Evolutionary conservation across 345 rosid species (phyloP), one percentile per base, ranked within the genome.

Genomic region (Limnanthes douglasii): DNA sequence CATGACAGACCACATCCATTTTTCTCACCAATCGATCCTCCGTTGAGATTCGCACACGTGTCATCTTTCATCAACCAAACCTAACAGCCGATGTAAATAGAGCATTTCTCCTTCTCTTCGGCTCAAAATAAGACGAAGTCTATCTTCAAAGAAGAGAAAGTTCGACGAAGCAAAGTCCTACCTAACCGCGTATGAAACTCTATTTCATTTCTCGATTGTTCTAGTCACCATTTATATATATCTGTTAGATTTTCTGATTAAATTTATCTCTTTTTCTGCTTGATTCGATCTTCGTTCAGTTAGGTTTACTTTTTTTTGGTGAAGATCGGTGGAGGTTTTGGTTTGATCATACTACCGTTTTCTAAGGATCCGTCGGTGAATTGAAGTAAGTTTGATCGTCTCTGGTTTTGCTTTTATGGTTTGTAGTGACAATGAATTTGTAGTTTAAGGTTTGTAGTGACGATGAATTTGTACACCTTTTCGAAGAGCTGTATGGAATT

Each of bases 41-140:
- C 60, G 45, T 11, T 61, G 28, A 10, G 11, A 1, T 13, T 6
- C 9, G 8, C 41, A 57, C 69, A 61, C 66, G 72, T 55, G 39
- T 19, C 11, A 12, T 24, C 72, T 22, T 61, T 64, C 41, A 50
- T 41, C 0, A 37, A 38, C 0, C 11, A 4, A 1, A 3, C 8
- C 5, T 38, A 27, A 63, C 74, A 38, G 56, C 16, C 41, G 0
- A n/a, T n/a, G 70, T 56, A 18, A 54, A 41, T 16, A 11, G 23
- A 27, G 4, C 60, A 23, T 6, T 5, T 1, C 36, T 26, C 11
- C 5, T 6, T 3, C 19, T 45, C n/a, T 32, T 4, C 0, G 5
- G 29, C 1, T 26, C 22, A 22, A 41, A 37, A 22, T 8, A 33
- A n/a, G 10, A 2, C 15, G 26, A 20, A 28, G 0, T 43, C 41